These are phyloP conservation scores for Penicillium ucsense DNA, from an alignment of 495 filamentous ascomycete genomes.

Conservation along the genomic window DNA sequence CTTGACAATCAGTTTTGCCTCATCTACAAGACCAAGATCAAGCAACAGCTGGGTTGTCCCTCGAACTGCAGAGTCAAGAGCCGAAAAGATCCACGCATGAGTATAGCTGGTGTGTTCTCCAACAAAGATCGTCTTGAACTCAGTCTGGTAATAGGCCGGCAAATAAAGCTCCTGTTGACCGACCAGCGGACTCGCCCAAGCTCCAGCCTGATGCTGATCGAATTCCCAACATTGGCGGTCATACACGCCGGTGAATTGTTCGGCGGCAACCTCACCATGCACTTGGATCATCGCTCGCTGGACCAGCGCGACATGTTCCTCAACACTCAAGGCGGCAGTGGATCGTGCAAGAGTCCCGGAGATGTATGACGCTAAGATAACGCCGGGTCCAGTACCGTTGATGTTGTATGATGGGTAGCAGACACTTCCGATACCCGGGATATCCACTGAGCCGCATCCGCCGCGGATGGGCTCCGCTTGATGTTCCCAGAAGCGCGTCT, in stretches of 20 bases:
- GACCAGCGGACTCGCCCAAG: slow-evolving; percentile 45
- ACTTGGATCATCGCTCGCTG: slow-evolving; percentile 51
- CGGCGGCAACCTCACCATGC: slow-evolving; percentile 45
- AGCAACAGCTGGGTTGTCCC: slow-evolving; percentile 56
- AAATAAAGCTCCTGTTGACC: slow-evolving; percentile 59
- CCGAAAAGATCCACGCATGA: slow-evolving; percentile 65
- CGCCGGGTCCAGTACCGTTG: slow-evolving; percentile 51
- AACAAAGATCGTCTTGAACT: slow-evolving; percentile 56
- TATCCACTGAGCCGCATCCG: slow-evolving; percentile 48
- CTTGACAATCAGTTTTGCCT: slow-evolving; percentile 52
- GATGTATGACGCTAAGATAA: slow-evolving; percentile 51
- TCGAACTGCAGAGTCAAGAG: slow-evolving; percentile 55
- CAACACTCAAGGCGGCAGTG: slow-evolving; percentile 33
- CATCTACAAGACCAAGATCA: slow-evolving; percentile 59
- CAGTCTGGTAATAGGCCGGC: slow-evolving; percentile 60
- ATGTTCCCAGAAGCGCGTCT: slow-evolving; percentile 61
- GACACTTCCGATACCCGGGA: slow-evolving; percentile 46
- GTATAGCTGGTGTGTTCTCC: slow-evolving; percentile 66
- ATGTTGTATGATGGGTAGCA: slow-evolving; percentile 59
- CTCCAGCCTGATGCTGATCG: slow-evolving; percentile 42
- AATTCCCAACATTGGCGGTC: slow-evolving; percentile 51
- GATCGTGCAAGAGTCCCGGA: slow-evolving; percentile 34
- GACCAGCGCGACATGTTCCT: slow-evolving; percentile 45
- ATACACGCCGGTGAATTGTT: slow-evolving; percentile 51
- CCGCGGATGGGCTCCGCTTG: slow-evolving; percentile 50